Conservation (phyloP, 2,329 filamentous ascomycete genomes). For the Fusarium nodosum region DNA sequence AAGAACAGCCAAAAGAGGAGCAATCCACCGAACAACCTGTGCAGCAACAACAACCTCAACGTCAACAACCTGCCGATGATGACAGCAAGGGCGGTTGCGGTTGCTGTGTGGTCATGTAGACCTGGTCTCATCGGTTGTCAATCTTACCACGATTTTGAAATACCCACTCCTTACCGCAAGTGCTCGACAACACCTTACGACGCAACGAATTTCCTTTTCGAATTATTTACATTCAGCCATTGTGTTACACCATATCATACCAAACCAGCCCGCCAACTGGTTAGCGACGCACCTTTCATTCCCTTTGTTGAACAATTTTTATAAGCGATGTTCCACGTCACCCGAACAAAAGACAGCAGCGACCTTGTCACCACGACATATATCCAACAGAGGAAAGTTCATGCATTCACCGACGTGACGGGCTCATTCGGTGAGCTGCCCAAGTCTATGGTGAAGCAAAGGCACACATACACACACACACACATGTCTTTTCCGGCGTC, state of each 20-base stretch:
- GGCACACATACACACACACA: conserved; percentile 4
- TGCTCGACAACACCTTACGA: conserved; percentile 48
- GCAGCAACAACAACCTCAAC: conserved; percentile 33
- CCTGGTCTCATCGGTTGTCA: neutral
- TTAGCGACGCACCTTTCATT: conserved; percentile 49
- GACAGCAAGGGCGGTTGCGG: conserved; percentile 62
- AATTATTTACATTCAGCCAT: conserved; percentile 49
- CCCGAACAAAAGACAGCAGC: conserved; percentile 27
- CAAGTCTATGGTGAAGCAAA: conserved; percentile 22
- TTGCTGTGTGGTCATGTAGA: conserved; percentile 66
- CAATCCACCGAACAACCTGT: conserved; percentile 25
- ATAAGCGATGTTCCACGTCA: conserved; percentile 38
- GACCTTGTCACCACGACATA: conserved; percentile 36
- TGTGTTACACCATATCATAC: conserved; percentile 48
- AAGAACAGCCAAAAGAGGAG: conserved; percentile 40
- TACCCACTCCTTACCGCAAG: conserved; percentile 28
- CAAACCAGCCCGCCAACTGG: conserved; percentile 46
- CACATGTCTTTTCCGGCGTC: conserved; percentile 30
- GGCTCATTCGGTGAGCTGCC: conserved; percentile 34
- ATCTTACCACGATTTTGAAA: conserved; percentile 24
- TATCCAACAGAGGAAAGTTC: conserved; percentile 21
- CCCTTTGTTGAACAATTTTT: conserved; percentile 46
- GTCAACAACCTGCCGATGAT: conserved; percentile 45
- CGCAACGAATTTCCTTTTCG: conserved; percentile 52
- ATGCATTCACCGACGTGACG: conserved; percentile 38